These are phyloP conservation scores for Metschnikowia peoriensis DNA, from an alignment of 805 yeast genomes.

Conservation along the genomic window DNA sequence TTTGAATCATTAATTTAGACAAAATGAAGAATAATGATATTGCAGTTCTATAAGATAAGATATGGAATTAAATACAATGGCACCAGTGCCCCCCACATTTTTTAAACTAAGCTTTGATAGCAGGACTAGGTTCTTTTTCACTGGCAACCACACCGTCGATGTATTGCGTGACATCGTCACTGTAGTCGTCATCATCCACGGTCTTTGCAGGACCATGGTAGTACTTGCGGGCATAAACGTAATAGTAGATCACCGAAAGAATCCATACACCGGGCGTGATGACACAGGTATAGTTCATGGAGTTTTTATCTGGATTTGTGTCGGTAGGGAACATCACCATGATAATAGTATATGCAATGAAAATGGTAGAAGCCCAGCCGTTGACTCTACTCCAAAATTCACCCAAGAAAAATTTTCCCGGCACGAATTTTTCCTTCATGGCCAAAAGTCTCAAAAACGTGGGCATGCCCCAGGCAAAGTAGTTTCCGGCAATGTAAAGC, in stretches of 20 bases:
- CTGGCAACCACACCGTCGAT: slow-evolving; percentile 2
- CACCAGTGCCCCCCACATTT: too few species aligned
- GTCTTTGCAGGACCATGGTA: slow-evolving; percentile 54
- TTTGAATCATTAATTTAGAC: too few species aligned
- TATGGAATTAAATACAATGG: too few species aligned
- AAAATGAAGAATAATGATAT: too few species aligned
- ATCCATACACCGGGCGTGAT: slow-evolving; percentile 64
- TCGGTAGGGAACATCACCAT: slow-evolving; percentile 62
- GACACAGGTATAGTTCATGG: slow-evolving; percentile 71
- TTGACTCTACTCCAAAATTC: slow-evolving; percentile 41
- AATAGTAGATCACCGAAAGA: slow-evolving; percentile 51
- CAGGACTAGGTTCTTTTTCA: background rate
- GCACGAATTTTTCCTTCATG: slow-evolving; percentile 50
- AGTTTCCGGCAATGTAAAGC: slow-evolving; percentile 59
- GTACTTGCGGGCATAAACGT: slow-evolving; percentile 48
- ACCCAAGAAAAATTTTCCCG: slow-evolving; percentile 71
- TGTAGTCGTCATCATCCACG: slow-evolving; percentile 15
- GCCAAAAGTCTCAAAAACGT: slow-evolving; percentile 45
- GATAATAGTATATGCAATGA: slow-evolving; percentile 52
- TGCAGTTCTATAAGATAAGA: too few species aligned
- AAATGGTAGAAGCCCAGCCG: slow-evolving; percentile 47
- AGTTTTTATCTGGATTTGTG: slow-evolving; percentile 35
- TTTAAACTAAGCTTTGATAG: background rate
- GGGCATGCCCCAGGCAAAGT: slow-evolving; percentile 63
- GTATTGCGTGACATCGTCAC: background rate